phyloP scores from a whole-genome alignment of 345 rosid genomes.

The Euphorbia peplus region DNA sequence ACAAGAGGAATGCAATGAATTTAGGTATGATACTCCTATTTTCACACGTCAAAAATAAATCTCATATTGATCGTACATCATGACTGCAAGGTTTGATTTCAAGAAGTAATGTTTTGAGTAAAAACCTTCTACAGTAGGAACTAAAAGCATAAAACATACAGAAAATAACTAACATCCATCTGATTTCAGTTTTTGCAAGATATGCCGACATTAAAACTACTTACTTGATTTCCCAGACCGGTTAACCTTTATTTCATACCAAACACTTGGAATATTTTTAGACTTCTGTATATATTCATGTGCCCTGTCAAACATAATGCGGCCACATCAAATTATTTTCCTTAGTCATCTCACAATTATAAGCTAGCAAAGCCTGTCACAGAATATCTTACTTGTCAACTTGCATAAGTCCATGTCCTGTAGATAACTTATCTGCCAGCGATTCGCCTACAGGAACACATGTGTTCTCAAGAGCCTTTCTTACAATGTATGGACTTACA shows the following conservation, averaged over 20 bases:
- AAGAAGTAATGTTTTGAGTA: background rate
- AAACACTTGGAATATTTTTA: slow-evolving; percentile 52
- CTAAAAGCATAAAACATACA: no score
- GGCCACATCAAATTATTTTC: slow-evolving; percentile 24
- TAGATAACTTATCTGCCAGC: slow-evolving; percentile 79
- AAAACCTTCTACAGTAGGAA: background rate
- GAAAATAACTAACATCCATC: background rate
- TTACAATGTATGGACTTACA: slow-evolving; percentile 80
- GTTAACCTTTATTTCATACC: slow-evolving; percentile 67
- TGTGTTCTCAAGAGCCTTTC: slow-evolving; percentile 92
- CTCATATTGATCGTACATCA: background rate
- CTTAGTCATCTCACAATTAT: background rate
- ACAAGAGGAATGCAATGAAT: background rate
- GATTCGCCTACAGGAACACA: slow-evolving; percentile 61
- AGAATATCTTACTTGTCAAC: slow-evolving; percentile 72
- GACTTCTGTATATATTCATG: slow-evolving; percentile 62
- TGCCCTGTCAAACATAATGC: slow-evolving; percentile 55
- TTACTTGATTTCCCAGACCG: slow-evolving; percentile 81
- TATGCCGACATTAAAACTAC: slow-evolving; percentile 21
- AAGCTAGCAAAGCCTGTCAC: slow-evolving; percentile 9
- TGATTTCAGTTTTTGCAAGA: background rate
- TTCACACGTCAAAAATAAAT: background rate
- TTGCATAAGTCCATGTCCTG: slow-evolving; percentile 97
- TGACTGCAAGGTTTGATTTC: background rate
- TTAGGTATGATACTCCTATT: background rate